A percentile compares a stretch with the other conserved stretches of the same genome.
phyloP scores from a whole-genome alignment of 306 rosid species.

The Macrotyloma uniflorum region DNA sequence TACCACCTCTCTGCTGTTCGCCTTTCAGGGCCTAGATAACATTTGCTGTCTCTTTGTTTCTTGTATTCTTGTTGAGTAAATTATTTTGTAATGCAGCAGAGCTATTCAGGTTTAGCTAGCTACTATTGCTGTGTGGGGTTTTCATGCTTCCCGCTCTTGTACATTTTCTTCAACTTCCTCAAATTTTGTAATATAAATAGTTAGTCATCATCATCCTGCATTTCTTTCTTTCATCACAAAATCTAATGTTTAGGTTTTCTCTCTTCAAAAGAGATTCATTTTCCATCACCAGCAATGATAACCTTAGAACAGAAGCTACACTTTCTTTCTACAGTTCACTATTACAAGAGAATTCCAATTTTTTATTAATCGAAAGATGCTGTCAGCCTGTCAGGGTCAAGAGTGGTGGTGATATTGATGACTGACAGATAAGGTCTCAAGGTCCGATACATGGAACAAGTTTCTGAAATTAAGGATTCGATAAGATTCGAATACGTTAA shows the following conservation, averaged over 20 bases:
- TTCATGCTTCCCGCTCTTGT: constrained; percentile 28
- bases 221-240: neutral
- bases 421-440: no score
- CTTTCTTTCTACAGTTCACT: neutral
- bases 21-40: constrained; percentile 88
- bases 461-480: no score
- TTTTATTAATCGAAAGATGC: neutral
- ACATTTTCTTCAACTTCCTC: constrained; percentile 32
- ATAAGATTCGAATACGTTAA: no score
- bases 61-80: constrained; percentile 20
- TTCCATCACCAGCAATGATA: neutral
- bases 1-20: constrained; percentile 70
- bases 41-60: neutral
- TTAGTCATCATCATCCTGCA: neutral
- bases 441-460: no score
- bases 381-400: constrained; percentile 1
- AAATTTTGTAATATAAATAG: constrained; percentile 38
- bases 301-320: neutral
- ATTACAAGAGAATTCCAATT: neutral
- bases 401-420: neutral
- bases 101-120: constrained; percentile 10
- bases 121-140: constrained; percentile 20
- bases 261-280: neutral
- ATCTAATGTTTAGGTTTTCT: neutral
- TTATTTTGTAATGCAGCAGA: neutral